Percentiles rank a stretch among this genome's conserved stretches.
These are phyloP conservation scores for Veloboletus limbatus DNA, from an alignment of 1,284 basidiomycete species.

Conservation along the genomic window DNA sequence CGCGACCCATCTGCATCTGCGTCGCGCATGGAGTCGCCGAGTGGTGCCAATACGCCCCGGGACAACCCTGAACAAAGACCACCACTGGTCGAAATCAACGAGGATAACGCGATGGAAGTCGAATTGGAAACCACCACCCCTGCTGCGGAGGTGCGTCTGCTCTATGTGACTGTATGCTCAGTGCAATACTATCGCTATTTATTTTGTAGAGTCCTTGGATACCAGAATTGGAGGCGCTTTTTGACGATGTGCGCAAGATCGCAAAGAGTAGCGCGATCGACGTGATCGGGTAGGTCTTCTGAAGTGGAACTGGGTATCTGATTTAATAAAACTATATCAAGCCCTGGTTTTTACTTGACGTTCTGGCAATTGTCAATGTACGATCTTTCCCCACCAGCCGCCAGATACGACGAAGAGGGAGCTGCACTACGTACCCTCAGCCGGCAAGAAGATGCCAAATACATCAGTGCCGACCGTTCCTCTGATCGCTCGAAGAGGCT, in stretches of 20 bases:
- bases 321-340: constrained; percentile 31
- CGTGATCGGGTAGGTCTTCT: constrained; percentile 62
- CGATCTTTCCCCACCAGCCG: constrained; percentile 74
- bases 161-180: neutral
- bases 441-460: constrained; percentile 59
- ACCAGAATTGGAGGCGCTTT: constrained; percentile 63
- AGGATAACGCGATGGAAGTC: constrained; percentile 56
- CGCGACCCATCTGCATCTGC: constrained; percentile 56
- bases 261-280: constrained; percentile 63
- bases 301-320: constrained; percentile 1
- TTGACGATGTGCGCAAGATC: constrained; percentile 67
- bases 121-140: constrained; percentile 28
- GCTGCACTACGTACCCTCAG: constrained; percentile 55
- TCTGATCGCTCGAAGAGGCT: constrained; percentile 55
- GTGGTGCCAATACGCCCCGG: constrained; percentile 36
- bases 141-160: constrained; percentile 22
- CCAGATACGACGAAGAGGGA: constrained; percentile 69
- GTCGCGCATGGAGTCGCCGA: constrained; percentile 62
- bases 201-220: constrained; percentile 67
- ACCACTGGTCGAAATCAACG: constrained; percentile 35
- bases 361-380: constrained; percentile 95
- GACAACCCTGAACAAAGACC: constrained; percentile 39
- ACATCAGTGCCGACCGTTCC: constrained; percentile 60
- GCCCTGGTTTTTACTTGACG: constrained; percentile 86
- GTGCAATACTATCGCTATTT: constrained; percentile 10